Conservation (phyloP, 441 rosid genomes). For the Gossypium trilobum region DNA sequence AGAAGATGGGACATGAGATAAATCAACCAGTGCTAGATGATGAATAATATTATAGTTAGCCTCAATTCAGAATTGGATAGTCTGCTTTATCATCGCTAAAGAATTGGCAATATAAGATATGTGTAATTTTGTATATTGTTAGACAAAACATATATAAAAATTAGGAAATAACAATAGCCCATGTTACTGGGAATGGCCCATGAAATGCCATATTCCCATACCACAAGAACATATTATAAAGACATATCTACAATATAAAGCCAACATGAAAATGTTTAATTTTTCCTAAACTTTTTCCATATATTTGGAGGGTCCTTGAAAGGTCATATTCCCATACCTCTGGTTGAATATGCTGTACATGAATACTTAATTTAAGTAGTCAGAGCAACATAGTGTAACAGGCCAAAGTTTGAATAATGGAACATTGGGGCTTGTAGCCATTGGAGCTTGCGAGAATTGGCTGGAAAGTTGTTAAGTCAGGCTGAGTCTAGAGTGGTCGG, state of each 20-base stretch:
- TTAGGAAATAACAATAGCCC: not conserved
- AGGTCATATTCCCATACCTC: not conserved
- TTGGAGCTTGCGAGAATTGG: not conserved
- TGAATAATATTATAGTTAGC: not conserved
- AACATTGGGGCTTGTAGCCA: not conserved
- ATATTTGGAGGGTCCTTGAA: not conserved
- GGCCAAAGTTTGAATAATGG: not conserved
- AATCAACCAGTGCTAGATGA: not conserved
- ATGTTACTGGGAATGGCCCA: not conserved
- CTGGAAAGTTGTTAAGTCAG: not conserved
- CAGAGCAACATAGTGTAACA: not conserved
- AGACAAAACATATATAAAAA: not conserved
- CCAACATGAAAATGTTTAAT: not conserved
- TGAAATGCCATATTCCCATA: not conserved
- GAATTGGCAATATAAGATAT: not conserved
- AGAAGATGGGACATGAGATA: not conserved
- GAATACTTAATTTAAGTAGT: not conserved
- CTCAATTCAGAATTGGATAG: not conserved
- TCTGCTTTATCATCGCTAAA: not conserved
- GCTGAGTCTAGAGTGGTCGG: not conserved
- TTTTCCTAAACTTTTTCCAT: not conserved
- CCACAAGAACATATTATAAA: too few species aligned
- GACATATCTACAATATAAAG: too few species aligned
- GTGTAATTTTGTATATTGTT: not conserved
- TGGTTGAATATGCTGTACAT: not conserved